These are phyloP conservation scores for Ottelia alismoides DNA, from an alignment of 106 monocot species.

Conservation along the genomic window DNA sequence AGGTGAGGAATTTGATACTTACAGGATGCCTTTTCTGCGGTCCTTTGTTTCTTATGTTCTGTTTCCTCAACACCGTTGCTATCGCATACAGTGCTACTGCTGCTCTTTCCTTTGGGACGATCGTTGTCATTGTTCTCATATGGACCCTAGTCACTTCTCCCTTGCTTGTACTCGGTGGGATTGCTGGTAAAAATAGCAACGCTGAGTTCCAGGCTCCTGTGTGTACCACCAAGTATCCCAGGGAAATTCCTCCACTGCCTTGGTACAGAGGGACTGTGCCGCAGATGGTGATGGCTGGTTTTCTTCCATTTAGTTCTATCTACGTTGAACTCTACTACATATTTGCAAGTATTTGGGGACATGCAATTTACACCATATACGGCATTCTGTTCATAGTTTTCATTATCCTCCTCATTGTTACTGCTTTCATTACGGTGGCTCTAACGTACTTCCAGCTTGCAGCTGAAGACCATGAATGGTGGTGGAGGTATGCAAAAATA, in stretches of 20 bases:
- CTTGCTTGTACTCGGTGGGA: conserved; percentile 57
- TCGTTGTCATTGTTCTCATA: conserved; percentile 50
- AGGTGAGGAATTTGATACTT: conserved; percentile 55
- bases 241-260: conserved; percentile 45
- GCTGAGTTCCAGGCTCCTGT: conserved; percentile 61
- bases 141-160: conserved; percentile 47
- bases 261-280: conserved; percentile 48
- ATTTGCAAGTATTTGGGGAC: conserved; percentile 66
- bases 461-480: conserved; percentile 41
- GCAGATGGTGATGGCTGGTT: conserved; percentile 57
- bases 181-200: conserved; percentile 51
- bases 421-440: conserved; percentile 57
- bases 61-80: conserved; percentile 67
- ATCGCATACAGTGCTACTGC: conserved; percentile 44
- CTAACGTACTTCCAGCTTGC: conserved; percentile 74
- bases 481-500: conserved; percentile 70
- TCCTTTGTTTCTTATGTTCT: conserved; percentile 52
- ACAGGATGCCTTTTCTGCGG: conserved; percentile 58
- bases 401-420: conserved; percentile 57
- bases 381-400: conserved; percentile 59
- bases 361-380: conserved; percentile 57
- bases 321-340: conserved; percentile 63
- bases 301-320: conserved; percentile 55
- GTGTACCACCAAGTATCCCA: conserved; percentile 50
- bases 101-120: conserved; percentile 54